Conservation (phyloP, 23 red algal genomes). For the Pyropia yezoensis region DNA sequence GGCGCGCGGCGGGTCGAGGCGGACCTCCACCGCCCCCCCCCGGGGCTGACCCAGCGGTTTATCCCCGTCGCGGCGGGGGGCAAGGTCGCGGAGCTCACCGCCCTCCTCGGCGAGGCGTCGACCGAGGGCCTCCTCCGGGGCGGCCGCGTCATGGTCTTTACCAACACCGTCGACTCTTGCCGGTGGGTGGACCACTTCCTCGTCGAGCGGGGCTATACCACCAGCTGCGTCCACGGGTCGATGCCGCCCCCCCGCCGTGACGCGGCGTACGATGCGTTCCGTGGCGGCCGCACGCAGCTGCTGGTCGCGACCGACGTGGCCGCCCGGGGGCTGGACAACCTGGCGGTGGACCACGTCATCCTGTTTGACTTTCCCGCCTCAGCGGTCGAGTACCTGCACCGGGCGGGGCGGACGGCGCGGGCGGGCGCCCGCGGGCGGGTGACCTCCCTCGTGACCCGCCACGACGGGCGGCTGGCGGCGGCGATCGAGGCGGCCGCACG, state of each 20-base stretch:
- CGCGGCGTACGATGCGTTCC: slow-evolving; percentile 49
- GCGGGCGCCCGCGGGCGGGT: slow-evolving; percentile 62
- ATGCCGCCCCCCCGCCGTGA: slow-evolving; percentile 60
- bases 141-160: slow-evolving; percentile 76
- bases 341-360: slow-evolving; percentile 62
- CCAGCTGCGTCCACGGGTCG: slow-evolving; percentile 66
- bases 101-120: slow-evolving; percentile 29
- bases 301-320: slow-evolving; percentile 81
- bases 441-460: slow-evolving; percentile 55
- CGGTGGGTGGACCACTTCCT: slow-evolving; percentile 91
- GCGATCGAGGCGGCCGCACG: slow-evolving; percentile 35
- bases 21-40: slow-evolving; percentile 63
- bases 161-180: slow-evolving; percentile 66
- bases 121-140: slow-evolving; percentile 2
- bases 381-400: slow-evolving; percentile 83
- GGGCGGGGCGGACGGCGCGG: slow-evolving; percentile 82
- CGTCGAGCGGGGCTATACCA: slow-evolving; percentile 29
- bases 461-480: slow-evolving; percentile 51
- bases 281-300: slow-evolving; percentile 28
- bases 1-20: slow-evolving; percentile 64
- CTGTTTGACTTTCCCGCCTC: slow-evolving; percentile 80
- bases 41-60: slow-evolving; percentile 58
- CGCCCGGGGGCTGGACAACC: slow-evolving; percentile 73
- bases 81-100: slow-evolving; percentile 47
- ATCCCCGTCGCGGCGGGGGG: slow-evolving; percentile 28